Evolutionary conservation across 768 basidiomycete genomes (phyloP), one percentile per base, ranked within the genome.

Genomic region (Lactifluus subvellereus): DNA sequence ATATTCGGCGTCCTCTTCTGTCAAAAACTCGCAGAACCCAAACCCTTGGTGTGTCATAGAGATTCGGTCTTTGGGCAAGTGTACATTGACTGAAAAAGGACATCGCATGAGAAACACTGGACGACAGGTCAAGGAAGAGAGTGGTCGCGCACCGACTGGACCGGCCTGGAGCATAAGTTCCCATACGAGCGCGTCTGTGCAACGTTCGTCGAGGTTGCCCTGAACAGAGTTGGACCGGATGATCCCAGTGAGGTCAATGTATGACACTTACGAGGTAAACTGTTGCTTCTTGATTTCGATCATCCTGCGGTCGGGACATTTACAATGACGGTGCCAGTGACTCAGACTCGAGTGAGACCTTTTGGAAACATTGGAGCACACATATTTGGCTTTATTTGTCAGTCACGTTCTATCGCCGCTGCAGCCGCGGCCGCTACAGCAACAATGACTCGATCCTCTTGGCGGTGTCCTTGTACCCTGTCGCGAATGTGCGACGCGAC

Each of bases 151-250:
- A 95, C 96, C 94, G 54, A 98, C 94, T 67, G 96, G 96, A 8
- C 96, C 96, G n/a, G 96, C 95, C 77, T 98, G 96, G 43, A 99
- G 75, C 96, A 99, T 98, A 52, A 99, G 77, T 78, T 98, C 96
- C 96, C 96, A 98, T 58, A 98, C 80, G 60, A 98, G 80, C 37
- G 95, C 92, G 74, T 98, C 96, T 10, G 90, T 83, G 70, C 91
- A 94, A 60, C 94, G 83, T 75, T 98, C 97, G 73, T 98, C 96
- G 33, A 99, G 83, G 73, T 99, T 98, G 54, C 96, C 96, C 96
- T 98, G 47, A 16, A 43, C 27, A 7, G 54, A 33, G 45, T 33
- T 45, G 27, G 45, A 27, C 2, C 0, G 11, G 18, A 20, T 8
- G 30, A 38, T 18, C n/a, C n/a, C 54, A 9, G 22, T 11, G 37